Evolutionary conservation across 345 rosid genomes (phyloP).

Genomic region (Nasturtium officinale): DNA sequence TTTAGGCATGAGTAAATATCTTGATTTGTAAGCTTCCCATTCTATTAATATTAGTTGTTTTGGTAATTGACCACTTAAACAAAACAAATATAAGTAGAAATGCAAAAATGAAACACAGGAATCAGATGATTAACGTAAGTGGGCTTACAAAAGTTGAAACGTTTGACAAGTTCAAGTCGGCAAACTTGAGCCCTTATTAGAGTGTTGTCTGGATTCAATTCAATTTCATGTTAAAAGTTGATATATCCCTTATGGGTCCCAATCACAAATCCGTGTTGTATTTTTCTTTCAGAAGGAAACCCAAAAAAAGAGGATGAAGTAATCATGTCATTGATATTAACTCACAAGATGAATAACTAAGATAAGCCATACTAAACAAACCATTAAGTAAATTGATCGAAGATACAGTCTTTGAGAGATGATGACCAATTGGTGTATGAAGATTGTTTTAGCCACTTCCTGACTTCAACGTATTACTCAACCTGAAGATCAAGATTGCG

Average conservation of each 20-base stretch:
- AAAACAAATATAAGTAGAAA: too few relatives aligned
- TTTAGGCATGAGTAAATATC: too few relatives aligned
- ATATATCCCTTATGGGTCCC: background rate
- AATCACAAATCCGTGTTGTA: conserved; percentile 9
- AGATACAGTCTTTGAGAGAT: conserved; percentile 28
- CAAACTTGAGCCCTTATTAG: background rate
- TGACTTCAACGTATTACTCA: conserved; percentile 62
- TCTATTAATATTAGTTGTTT: too few relatives aligned
- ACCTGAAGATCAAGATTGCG: conserved; percentile 46
- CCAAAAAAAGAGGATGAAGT: background rate
- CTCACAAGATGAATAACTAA: conserved; percentile 29
- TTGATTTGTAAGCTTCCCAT: too few relatives aligned
- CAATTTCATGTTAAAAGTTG: conserved; percentile 8
- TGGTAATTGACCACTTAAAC: too few relatives aligned
- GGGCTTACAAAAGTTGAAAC: background rate
- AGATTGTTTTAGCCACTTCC: conserved; percentile 45
- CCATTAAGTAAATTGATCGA: conserved; percentile 21
- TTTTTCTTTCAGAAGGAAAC: conserved; percentile 7
- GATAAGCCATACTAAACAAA: conserved; percentile 29
- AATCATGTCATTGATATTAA: conserved; percentile 32
- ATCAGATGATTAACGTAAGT: background rate
- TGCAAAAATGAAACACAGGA: background rate
- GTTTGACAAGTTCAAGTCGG: background rate
- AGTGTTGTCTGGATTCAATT: background rate
- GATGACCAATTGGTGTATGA: conserved; percentile 6